Evolutionary conservation across 768 basidiomycete genomes (phyloP), one percentile per base, ranked within the genome.

Genomic region (Phylloporus arenicola): DNA sequence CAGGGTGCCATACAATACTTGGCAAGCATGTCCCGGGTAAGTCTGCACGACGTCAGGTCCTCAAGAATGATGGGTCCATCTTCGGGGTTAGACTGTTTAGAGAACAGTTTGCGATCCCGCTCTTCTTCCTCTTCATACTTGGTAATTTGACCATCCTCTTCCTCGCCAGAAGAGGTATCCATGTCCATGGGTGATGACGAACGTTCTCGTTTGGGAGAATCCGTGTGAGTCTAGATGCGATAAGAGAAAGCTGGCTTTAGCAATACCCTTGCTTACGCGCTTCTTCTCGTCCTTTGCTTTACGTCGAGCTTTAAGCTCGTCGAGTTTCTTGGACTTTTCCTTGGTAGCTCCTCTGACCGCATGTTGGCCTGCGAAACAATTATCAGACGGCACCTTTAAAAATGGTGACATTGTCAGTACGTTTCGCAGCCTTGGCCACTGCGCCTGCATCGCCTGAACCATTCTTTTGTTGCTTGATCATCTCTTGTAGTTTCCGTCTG

Each of bases 261-360:
- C 16, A 44, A 24, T 16, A 9, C 16, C 31, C 17, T 45, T 35
- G 66, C 82, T 55, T 67, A 92, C 93, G 53, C 84, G 79, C 65
- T 84, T 87, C 68, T 86, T 85, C 67, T 94, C 90, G 56, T 86
- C 90, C 70, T 92, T 94, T 9, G 90, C 92, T 59, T 85, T 88
- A 31, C 94, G 79, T 60, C 77, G 85, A 6, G 86, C 89, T 70
- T 88, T 94, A 24, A 96, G 75, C 64, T 92, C 92, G 53, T 87
- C 87, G 9, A 92, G 75, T 61, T 84, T 88, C 47, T 78, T 76
- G 4, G 76, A 75, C 72, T 91, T 91, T 67, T 91, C 88, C 63
- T 86, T 90, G 1, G 87, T 88, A 3, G 80, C 80, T 6, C 87
- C 88, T 43, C 85, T 78, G 6, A 73, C 72, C 3, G 81, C 77